Conservation (phyloP, 2,329 filamentous ascomycete genomes). For the Trichophyton verrucosum region DNA sequence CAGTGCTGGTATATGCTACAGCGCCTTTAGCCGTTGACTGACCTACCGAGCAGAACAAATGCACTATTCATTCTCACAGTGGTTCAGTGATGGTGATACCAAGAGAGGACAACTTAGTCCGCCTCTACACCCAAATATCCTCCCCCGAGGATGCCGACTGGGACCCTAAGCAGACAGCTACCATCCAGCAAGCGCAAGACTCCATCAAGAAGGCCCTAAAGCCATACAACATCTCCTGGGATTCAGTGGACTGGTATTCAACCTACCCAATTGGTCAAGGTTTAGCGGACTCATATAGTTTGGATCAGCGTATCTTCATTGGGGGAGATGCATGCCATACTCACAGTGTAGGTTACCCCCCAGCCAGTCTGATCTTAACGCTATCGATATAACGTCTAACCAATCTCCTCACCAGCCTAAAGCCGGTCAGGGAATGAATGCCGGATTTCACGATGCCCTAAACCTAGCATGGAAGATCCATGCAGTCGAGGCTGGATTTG, state of each 20-base stretch:
- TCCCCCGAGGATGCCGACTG: slow-evolving; percentile 50
- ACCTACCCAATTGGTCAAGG: slow-evolving; percentile 55
- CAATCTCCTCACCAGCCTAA: slow-evolving; percentile 36
- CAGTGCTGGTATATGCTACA: slow-evolving; percentile 28
- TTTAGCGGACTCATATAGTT: slow-evolving; percentile 51
- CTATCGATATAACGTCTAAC: background rate
- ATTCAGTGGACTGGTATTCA: slow-evolving; percentile 54
- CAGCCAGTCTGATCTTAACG: background rate
- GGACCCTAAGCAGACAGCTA: slow-evolving; percentile 48
- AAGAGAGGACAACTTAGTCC: slow-evolving; percentile 46
- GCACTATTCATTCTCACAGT: slow-evolving; percentile 60
- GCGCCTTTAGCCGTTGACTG: slow-evolving; percentile 23
- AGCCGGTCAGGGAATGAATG: slow-evolving; percentile 54
- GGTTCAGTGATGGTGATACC: slow-evolving; percentile 79
- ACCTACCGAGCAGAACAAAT: slow-evolving; percentile 27
- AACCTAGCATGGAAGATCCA: slow-evolving; percentile 97
- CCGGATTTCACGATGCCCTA: slow-evolving; percentile 52
- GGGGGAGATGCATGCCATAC: slow-evolving; percentile 54
- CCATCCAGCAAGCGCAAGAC: slow-evolving; percentile 46
- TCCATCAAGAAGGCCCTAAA: slow-evolving; percentile 47
- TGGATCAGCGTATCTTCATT: slow-evolving; percentile 55
- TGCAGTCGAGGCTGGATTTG: slow-evolving; percentile 72
- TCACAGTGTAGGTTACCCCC: slow-evolving; percentile 33
- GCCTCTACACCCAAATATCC: slow-evolving; percentile 45
- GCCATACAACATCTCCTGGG: slow-evolving; percentile 51